Percentiles rank a stretch among this genome's conserved stretches.
Evolutionary conservation across 2,329 filamentous ascomycete species (phyloP).

Genomic region (Calonectria pseudoreteaudii): DNA sequence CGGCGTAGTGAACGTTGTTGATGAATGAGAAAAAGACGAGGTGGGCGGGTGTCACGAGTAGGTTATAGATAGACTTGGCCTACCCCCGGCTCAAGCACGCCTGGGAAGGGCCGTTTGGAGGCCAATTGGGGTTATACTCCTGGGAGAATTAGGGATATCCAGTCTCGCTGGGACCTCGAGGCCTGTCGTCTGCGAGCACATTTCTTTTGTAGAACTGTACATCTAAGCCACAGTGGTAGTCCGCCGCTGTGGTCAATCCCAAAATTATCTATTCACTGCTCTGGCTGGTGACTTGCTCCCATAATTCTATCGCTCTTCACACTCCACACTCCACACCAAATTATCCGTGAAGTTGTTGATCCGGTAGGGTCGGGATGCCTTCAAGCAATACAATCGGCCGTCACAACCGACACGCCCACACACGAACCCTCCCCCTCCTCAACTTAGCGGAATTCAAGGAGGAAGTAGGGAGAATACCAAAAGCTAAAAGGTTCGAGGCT

Average conservation of each 20-base stretch:
- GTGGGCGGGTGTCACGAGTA: constrained; percentile 36
- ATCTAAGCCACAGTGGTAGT: constrained; percentile 37
- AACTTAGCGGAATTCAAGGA: neutral
- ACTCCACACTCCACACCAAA: neutral
- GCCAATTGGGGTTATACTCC: constrained; percentile 35
- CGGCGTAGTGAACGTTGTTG: constrained; percentile 25
- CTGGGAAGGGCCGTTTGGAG: constrained; percentile 40
- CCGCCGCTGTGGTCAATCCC: constrained; percentile 31
- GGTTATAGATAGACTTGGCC: constrained; percentile 39
- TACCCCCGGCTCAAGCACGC: constrained; percentile 29
- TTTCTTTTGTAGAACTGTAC: constrained; percentile 50
- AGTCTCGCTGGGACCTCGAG: constrained; percentile 37
- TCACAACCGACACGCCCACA: neutral
- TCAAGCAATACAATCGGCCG: neutral
- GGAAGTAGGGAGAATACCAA: neutral
- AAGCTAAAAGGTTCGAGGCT: neutral
- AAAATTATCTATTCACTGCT: constrained; percentile 10
- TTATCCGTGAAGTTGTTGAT: neutral
- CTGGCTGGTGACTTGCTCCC: neutral
- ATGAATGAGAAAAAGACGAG: constrained; percentile 28
- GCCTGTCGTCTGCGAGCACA: constrained; percentile 43
- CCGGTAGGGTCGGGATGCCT: neutral
- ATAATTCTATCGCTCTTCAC: too few species aligned
- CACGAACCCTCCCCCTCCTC: neutral
- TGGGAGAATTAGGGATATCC: constrained; percentile 37